These are phyloP conservation scores for Fraxinus dipetala DNA, from an alignment of 305 asterid species.

Conservation along the genomic window DNA sequence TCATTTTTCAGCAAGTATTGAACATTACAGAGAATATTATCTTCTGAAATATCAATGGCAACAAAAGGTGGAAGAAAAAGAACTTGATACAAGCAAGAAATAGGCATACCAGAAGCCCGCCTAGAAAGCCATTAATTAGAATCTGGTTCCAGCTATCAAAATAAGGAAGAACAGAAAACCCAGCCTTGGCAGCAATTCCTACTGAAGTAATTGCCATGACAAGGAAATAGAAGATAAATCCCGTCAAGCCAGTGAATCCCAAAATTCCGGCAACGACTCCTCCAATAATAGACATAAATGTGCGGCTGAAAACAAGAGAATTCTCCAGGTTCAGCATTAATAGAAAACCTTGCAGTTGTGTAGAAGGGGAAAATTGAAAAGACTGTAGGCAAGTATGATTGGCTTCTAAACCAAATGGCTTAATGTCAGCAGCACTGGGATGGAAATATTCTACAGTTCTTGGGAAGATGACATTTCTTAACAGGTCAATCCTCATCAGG, in stretches of 20 bases:
- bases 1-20: not conserved
- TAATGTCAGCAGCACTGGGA: not conserved
- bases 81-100: not conserved
- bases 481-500: not conserved
- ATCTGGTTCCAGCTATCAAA: conserved; percentile 83
- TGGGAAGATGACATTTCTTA: not conserved
- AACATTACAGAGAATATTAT: not conserved
- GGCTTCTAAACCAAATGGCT: not conserved
- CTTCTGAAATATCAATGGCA: not conserved
- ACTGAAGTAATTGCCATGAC: conserved; percentile 76
- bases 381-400: not conserved
- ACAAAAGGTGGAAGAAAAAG: not conserved
- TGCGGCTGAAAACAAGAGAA: conserved; percentile 56
- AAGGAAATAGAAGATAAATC: conserved; percentile 72
- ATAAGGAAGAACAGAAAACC: conserved; percentile 64
- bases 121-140: conserved; percentile 68
- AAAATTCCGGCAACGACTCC: conserved; percentile 79
- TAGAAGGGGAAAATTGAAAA: not conserved
- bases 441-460: not conserved
- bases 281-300: conserved; percentile 89
- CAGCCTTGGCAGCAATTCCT: conserved; percentile 78
- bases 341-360: not conserved
- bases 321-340: conserved; percentile 24
- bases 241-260: conserved; percentile 73
- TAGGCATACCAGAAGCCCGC: conserved; percentile 75